These are phyloP conservation scores for Spathaspora gorwiae DNA, from an alignment of 805 yeast genomes.

Conservation along the genomic window DNA sequence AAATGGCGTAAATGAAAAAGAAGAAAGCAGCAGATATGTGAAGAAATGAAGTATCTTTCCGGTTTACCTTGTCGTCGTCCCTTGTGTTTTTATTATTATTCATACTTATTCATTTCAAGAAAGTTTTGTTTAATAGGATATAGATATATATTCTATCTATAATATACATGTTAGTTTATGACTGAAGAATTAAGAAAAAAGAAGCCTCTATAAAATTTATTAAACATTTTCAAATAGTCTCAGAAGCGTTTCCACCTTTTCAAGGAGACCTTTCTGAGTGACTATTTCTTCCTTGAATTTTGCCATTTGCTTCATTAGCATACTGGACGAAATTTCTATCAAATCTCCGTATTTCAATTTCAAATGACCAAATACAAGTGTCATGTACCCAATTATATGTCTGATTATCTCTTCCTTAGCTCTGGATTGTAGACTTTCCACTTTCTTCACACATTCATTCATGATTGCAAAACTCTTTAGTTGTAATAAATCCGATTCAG, in stretches of 20 bases:
- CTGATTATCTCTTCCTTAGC: conserved; percentile 4
- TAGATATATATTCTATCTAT: no score
- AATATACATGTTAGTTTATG: not conserved
- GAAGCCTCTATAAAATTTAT: no score
- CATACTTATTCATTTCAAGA: not conserved
- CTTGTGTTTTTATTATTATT: no score
- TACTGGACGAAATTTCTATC: not conserved
- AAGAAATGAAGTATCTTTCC: no score
- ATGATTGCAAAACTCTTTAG: not conserved
- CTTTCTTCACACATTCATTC: not conserved
- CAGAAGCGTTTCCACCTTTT: not conserved
- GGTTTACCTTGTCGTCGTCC: no score
- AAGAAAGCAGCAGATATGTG: no score
- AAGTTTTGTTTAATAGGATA: not conserved
- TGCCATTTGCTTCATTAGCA: not conserved
- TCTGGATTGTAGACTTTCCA: not conserved
- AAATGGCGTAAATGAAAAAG: no score
- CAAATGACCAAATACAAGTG: conserved; percentile 10
- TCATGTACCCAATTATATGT: conserved; percentile 15
- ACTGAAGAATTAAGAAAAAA: not conserved
- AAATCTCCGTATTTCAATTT: not conserved
- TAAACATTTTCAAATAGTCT: not conserved
- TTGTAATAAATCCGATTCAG: conserved; percentile 4
- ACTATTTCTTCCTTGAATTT: not conserved
- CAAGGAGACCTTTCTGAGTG: not conserved